Conservation (phyloP, 2,329 filamentous ascomycete species). For the Huntiella bhutanensis region DNA sequence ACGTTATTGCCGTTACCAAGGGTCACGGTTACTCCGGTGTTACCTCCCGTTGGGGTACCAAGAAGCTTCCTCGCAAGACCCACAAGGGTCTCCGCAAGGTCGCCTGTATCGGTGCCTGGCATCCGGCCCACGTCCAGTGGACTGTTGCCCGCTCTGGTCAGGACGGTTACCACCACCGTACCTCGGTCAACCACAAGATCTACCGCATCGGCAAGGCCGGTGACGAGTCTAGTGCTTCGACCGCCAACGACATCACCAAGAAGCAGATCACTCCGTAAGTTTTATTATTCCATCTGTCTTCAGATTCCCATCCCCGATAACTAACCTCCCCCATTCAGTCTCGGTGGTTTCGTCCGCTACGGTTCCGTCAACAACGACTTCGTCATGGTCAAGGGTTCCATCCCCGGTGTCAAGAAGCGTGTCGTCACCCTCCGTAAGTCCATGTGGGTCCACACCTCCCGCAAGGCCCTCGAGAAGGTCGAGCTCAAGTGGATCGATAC, state of each 20-base stretch:
- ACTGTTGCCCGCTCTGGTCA: slow-evolving; percentile 99
- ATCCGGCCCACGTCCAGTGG: slow-evolving; percentile 99
- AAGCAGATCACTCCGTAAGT: slow-evolving; percentile 99
- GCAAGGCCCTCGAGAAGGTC: slow-evolving; percentile 95
- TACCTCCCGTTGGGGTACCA: slow-evolving; percentile 96
- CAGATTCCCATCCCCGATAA: slow-evolving; percentile 14
- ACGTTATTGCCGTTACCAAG: slow-evolving; percentile 98
- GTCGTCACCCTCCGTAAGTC: slow-evolving; percentile 98
- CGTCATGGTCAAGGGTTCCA: slow-evolving; percentile 90
- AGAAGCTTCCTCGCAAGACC: slow-evolving; percentile 99
- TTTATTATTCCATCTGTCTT: slow-evolving; percentile 11
- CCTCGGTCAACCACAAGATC: slow-evolving; percentile 99
- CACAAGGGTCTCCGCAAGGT: slow-evolving; percentile 99
- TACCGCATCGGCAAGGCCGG: slow-evolving; percentile 93
- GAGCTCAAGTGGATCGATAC: slow-evolving; percentile 99
- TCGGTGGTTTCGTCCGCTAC: slow-evolving; percentile 98
- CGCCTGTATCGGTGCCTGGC: slow-evolving; percentile 99
- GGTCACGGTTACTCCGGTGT: slow-evolving; percentile 98
- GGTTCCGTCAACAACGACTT: slow-evolving; percentile 99
- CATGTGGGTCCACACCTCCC: slow-evolving; percentile 91
- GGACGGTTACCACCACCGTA: slow-evolving; percentile 99
- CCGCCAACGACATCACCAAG: slow-evolving; percentile 93
- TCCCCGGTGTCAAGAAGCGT: slow-evolving; percentile 98
- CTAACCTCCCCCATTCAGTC: slow-evolving; percentile 29
- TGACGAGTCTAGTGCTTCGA: slow-evolving; percentile 82